Evolutionary conservation across 371 early-diverging fungal species (phyloP).

Genomic region (Mortierella sp.): DNA sequence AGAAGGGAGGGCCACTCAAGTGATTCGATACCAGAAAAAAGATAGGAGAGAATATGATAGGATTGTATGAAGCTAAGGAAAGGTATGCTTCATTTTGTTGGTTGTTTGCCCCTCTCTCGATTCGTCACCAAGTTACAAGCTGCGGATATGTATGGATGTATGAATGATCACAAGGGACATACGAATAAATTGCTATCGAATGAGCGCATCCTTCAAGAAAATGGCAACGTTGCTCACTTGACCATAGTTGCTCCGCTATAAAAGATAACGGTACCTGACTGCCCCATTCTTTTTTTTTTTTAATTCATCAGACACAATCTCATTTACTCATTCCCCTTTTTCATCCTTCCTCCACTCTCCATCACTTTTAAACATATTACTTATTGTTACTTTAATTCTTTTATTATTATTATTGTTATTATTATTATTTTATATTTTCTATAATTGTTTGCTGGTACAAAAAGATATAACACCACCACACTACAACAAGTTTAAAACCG

Average conservation of each 20-base stretch:
- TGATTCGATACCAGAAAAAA: too few species aligned
- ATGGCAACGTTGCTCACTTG: constrained; percentile 8
- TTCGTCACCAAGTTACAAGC: neutral
- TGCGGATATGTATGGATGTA: neutral
- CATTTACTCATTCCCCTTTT: neutral
- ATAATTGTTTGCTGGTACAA: too few species aligned
- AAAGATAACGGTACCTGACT: neutral
- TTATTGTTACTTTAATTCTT: neutral
- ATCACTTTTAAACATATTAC: neutral
- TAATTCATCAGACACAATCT: constrained; percentile 31
- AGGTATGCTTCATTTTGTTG: neutral
- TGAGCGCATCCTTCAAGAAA: constrained; percentile 10
- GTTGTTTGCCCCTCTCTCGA: neutral
- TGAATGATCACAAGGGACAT: constrained; percentile 6
- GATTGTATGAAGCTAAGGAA: neutral
- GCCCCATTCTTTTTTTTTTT: neutral
- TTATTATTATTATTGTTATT: neutral
- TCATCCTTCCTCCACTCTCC: too few species aligned
- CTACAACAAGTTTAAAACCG: too few species aligned
- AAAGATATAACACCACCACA: too few species aligned
- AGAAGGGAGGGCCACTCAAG: too few species aligned
- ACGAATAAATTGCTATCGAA: neutral
- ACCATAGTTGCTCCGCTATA: neutral
- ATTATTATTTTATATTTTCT: too few species aligned
- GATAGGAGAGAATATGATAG: too few species aligned